A percentile compares a stretch with the other conserved stretches of the same genome.
These are phyloP conservation scores for Talaromyces liani DNA, from an alignment of 495 filamentous ascomycete species.

Conservation along the genomic window DNA sequence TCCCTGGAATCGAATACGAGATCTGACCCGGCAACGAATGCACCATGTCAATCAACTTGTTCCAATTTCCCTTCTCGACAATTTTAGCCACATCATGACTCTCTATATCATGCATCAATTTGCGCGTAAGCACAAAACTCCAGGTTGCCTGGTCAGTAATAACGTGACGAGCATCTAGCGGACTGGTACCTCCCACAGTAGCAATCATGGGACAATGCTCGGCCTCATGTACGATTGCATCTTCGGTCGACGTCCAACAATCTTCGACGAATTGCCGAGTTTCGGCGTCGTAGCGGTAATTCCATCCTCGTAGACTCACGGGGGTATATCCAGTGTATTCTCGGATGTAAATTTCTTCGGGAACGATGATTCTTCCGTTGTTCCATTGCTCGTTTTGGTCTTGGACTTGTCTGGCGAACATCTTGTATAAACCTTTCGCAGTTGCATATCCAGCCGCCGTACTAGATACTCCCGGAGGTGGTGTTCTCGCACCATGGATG, in stretches of 20 bases:
- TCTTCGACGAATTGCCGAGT: neutral
- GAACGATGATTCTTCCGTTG: constrained; percentile 7
- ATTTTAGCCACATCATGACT: constrained; percentile 4
- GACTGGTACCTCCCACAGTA: neutral
- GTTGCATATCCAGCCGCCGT: constrained; percentile 9
- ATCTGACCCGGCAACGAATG: constrained; percentile 14
- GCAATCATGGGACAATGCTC: constrained; percentile 4
- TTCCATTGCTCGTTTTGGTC: constrained; percentile 9
- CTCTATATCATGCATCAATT: constrained; percentile 15
- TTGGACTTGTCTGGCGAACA: neutral
- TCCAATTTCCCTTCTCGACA: constrained; percentile 11
- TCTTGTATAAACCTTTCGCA: neutral
- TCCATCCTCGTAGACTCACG: constrained; percentile 13
- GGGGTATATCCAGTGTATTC: constrained; percentile 19
- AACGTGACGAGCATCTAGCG: constrained; percentile 1
- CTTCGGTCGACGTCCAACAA: constrained; percentile 13
- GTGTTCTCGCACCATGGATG: constrained; percentile 12
- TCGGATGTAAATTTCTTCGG: constrained; percentile 13
- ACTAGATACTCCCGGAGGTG: neutral
- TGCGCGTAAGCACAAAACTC: constrained; percentile 4
- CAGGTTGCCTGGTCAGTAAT: constrained; percentile 7
- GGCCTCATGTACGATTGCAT: constrained; percentile 7
- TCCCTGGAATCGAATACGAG: constrained; percentile 12
- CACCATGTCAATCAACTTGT: constrained; percentile 13
- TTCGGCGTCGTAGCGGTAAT: constrained; percentile 10